Evolutionary conservation across 2,329 filamentous ascomycete species (phyloP), one percentile per base, ranked within the genome.

Genomic region (Biscogniauxia marginata): DNA sequence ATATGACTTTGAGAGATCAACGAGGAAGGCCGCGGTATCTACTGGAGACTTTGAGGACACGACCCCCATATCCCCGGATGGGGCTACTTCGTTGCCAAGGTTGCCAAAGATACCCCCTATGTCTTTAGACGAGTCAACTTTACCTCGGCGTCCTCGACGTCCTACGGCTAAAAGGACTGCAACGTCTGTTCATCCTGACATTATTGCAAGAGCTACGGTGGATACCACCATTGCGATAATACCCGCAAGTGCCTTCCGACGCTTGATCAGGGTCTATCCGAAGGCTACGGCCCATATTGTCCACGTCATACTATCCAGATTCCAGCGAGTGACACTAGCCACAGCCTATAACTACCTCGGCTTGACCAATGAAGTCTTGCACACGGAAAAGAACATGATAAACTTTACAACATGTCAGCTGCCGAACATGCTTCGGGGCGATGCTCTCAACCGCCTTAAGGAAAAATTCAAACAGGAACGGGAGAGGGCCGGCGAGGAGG

Each of bases 161-260:
- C 79, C 80, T 2, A 64, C 74, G 46, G 72, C 74, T 11, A 78
- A 78, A 60, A 76, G 80, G 54, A 69, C 76, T 25, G 83, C 84
- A 9, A 88, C 87, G 62, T 98, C 95, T 13, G 92, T 91, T 0
- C 95, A 99, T 73, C 95, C 95, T 9, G 95, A 99, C 68, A 95
- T 99, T 60, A 91, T 99, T 62, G 95, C 93, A n/a, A 84, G 95
- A 62, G 95, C 95, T 5, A 96, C 92, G 16, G 89, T 96, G 21
- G 96, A 99, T 70, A 99, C 95, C 0, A 99, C 96, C 0, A 97
- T 99, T 73, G 95, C 95, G 5, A 96, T 99, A 61, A 99, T 99
- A 55, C 96, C 96, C 1, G 95, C 95, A 0, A 96, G 92, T 70
- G 96, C 95, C 3, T 99, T 99, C 67, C 86, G 92, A 52, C 87